Base-by-base conservation (phyloP, 2,329 filamentous ascomycete genomes). In the Colletotrichum orbiculare region DNA sequence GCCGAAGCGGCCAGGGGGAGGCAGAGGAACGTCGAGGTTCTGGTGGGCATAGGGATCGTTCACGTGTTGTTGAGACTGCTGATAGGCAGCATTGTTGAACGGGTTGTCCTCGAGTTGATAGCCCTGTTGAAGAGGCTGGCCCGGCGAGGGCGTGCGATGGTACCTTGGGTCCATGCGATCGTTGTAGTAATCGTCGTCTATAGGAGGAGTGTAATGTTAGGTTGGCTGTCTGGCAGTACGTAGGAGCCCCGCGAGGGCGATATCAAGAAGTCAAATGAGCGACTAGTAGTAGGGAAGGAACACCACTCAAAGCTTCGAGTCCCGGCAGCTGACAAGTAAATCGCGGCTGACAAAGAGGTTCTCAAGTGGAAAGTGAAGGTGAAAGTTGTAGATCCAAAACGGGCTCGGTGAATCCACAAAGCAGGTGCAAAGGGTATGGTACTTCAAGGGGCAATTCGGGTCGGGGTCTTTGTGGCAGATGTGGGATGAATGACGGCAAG, bases 51-150 rank as follows among this genome's bases (percentile, higher is more conserved):
- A 64, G 90, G 91, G 75, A 93, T 92, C 65, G 70, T 92, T 87
- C 54, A 94, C 81, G 66, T 88, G 89, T 52, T 75, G 67, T 67
- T 82, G 75, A 52, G 66, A 69, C 63, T 73, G 71, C 65, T 80
- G 83, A n/a, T 66, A 60, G 13, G 46, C 49, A 17, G 43, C 47
- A 39, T 78, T 77, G 57, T 81, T 83, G 74, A 93, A 94, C 8
- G 89, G 88, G 69, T 89, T 87, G 76, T 97, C 92, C 48, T 96
- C 90, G 50, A 96, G 85, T 75, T 96, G 92, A 76, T 97, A 97
- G 69, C 89, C 87, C 71, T 90, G 87, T 64, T 87, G 87, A 13
- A 91, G 80, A 35, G 91, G 91, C 69, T 92, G 90, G 53, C 88
- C 90, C 39, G 93, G 92, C 50, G 93, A 96, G 57, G 92, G 92